phyloP scores from a whole-genome alignment of 345 rosid genomes.

The rapeseed (Brassica napus) region DNA sequence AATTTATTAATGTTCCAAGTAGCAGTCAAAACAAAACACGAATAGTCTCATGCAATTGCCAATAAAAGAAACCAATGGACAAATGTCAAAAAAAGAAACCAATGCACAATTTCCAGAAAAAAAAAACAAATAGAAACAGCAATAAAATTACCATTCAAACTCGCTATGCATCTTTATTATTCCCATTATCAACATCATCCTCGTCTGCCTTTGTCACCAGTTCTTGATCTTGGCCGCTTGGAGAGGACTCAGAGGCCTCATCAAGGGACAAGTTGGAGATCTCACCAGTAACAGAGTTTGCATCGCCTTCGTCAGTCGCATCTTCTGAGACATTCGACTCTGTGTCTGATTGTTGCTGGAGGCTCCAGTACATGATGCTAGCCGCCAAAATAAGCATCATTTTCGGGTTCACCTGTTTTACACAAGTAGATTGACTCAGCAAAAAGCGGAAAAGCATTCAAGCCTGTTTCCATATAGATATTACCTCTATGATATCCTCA shows the following conservation, averaged over 20 bases:
- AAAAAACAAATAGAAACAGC: slow-evolving; percentile 2
- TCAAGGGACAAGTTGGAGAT: slow-evolving; percentile 38
- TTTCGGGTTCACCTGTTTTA: slow-evolving; percentile 75
- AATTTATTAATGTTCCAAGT: not conserved
- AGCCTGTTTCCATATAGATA: not conserved
- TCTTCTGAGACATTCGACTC: slow-evolving; percentile 32
- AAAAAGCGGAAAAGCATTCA: not conserved
- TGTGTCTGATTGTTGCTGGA: not conserved
- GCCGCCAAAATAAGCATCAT: slow-evolving; percentile 86
- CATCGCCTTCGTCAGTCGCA: slow-evolving; percentile 4
- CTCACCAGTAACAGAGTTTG: slow-evolving; percentile 27
- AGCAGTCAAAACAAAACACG: not conserved
- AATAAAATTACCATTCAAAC: slow-evolving; percentile 18
- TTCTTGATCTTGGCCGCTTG: slow-evolving; percentile 22
- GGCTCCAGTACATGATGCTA: slow-evolving; percentile 63
- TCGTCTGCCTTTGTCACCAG: slow-evolving; percentile 10
- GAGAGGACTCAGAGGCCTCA: not conserved
- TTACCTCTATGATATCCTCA: slow-evolving; percentile 91
- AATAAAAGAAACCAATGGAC: slow-evolving; percentile 23
- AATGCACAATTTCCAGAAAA: slow-evolving; percentile 27
- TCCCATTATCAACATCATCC: slow-evolving; percentile 26
- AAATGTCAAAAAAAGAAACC: slow-evolving; percentile 18
- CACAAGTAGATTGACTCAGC: not conserved
- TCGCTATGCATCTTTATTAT: slow-evolving; percentile 27
- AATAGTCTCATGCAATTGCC: not conserved